These are phyloP conservation scores for Lithospermum erythrorhizon DNA, from an alignment of 257 asterid genomes.

Conservation along the genomic window DNA sequence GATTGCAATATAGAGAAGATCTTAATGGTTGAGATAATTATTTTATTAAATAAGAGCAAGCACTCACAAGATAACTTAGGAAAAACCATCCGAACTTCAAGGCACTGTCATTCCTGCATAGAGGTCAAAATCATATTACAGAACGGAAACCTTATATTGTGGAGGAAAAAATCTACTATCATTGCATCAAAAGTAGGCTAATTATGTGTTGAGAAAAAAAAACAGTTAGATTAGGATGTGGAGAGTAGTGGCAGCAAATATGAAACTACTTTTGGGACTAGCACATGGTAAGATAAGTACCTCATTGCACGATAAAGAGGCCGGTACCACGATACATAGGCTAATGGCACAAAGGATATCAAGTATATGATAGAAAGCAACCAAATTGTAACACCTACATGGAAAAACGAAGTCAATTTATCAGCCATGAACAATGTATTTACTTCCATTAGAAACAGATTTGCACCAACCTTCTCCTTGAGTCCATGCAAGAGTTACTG, in stretches of 20 bases:
- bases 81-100: slow-evolving; percentile 91
- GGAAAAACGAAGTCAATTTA: slow-evolving; percentile 3
- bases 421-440: neutral
- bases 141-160: neutral
- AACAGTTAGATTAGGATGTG: no score
- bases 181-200: no score
- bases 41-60: neutral
- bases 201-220: no score
- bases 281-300: slow-evolving; percentile 21
- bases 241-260: no score
- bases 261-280: no score
- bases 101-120: slow-evolving; percentile 89
- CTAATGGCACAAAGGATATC: slow-evolving; percentile 79
- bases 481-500: slow-evolving; percentile 69
- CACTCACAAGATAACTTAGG: slow-evolving; percentile 69
- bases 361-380: slow-evolving; percentile 76
- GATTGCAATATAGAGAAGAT: no score
- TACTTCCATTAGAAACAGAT: neutral
- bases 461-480: slow-evolving; percentile 60
- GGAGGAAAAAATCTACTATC: neutral
- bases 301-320: slow-evolving; percentile 96
- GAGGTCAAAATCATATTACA: neutral
- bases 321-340: slow-evolving; percentile 84
- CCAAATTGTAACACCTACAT: slow-evolving; percentile 65
- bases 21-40: no score